Evolutionary conservation across 106 monocot genomes (phyloP).

Genomic region (Cymbidium sinense): DNA sequence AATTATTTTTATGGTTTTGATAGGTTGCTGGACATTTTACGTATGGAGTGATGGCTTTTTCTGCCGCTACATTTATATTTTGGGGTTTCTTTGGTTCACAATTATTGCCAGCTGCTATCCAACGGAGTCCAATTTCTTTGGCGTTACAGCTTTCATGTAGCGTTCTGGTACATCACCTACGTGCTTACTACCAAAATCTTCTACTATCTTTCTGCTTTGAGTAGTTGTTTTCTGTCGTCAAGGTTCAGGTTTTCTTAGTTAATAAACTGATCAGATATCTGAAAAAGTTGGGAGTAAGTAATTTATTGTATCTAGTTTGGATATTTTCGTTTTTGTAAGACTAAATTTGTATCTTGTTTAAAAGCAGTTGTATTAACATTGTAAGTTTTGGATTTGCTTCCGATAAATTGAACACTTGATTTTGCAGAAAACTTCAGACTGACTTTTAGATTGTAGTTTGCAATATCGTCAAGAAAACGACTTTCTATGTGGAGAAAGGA

Average conservation of each 20-base stretch:
- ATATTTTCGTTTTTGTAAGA: neutral
- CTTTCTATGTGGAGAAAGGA: neutral
- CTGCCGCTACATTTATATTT: constrained; percentile 89
- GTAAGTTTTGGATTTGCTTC: neutral
- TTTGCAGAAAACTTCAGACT: neutral
- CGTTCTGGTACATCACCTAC: constrained; percentile 64
- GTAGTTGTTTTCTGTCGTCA: neutral
- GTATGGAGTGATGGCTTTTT: constrained; percentile 95
- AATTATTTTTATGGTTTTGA: neutral
- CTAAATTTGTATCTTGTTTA: neutral
- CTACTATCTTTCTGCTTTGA: neutral
- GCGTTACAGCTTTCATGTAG: constrained; percentile 97
- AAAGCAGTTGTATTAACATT: neutral
- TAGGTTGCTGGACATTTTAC: constrained; percentile 98
- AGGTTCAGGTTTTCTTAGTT: neutral
- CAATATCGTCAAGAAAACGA: neutral
- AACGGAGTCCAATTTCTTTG: constrained; percentile 71
- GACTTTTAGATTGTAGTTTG: neutral
- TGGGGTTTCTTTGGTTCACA: constrained; percentile 82
- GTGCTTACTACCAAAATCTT: neutral
- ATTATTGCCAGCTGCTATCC: constrained; percentile 66
- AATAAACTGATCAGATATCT: neutral
- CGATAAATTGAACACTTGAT: neutral
- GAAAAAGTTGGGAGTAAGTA: neutral
- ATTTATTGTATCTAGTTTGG: neutral